Evolutionary conservation across 2,329 filamentous ascomycete genomes (phyloP).

Genomic region (Aspergillus arachidicola): DNA sequence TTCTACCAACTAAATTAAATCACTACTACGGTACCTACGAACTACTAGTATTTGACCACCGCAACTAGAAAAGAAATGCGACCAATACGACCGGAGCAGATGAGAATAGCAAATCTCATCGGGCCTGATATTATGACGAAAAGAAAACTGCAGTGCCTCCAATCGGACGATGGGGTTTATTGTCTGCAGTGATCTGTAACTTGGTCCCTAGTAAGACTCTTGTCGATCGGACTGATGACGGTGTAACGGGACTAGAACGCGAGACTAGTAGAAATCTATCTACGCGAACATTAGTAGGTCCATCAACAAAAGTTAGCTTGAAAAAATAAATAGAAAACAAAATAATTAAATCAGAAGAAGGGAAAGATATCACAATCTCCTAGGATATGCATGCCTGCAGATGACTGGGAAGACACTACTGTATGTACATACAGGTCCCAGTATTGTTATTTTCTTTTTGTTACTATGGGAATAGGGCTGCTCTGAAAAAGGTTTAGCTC

Average conservation of each 20-base stretch:
- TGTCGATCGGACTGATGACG: background rate
- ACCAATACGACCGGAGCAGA: background rate
- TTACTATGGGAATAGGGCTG: conserved; percentile 5
- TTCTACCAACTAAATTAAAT: background rate
- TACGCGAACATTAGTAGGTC: background rate
- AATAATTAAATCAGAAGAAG: no score
- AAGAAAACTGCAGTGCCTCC: background rate
- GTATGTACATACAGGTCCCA: background rate
- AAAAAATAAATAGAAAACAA: background rate
- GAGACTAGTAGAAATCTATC: background rate
- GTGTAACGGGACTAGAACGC: background rate
- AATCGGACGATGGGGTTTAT: background rate
- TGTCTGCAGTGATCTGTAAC: background rate
- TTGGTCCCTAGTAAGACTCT: background rate
- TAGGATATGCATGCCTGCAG: background rate
- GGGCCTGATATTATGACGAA: background rate
- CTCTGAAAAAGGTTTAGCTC: background rate
- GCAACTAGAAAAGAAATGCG: background rate
- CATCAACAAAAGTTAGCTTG: background rate
- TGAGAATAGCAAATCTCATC: background rate
- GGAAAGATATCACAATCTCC: background rate
- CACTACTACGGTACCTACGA: background rate
- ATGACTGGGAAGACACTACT: background rate
- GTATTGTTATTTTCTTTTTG: background rate
- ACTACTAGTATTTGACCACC: background rate